phyloP scores from a whole-genome alignment of 371 early-diverging fungal genomes.

The Lichtheimia corymbifera region DNA sequence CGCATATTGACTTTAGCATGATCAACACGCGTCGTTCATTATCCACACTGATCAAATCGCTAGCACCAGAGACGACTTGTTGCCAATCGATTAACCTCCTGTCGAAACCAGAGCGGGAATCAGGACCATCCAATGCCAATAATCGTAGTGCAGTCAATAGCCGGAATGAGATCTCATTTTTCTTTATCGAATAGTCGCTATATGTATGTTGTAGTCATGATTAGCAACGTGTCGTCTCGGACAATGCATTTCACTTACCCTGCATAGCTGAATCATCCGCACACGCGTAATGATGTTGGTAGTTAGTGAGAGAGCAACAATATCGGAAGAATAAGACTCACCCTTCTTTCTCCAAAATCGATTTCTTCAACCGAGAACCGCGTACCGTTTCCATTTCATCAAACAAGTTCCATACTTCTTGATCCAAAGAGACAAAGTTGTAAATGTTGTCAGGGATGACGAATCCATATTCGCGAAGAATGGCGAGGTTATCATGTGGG shows the following conservation, averaged over 20 bases:
- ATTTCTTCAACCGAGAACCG: conserved; percentile 41
- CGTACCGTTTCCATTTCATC: conserved; percentile 39
- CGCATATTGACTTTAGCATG: conserved; percentile 37
- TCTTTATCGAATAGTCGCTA: conserved; percentile 58
- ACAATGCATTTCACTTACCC: conserved; percentile 11
- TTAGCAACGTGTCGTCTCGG: neutral
- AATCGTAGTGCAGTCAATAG: conserved; percentile 50
- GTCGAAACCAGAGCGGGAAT: conserved; percentile 30
- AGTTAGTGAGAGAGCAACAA: too few relatives aligned
- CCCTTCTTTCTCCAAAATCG: conserved; percentile 52
- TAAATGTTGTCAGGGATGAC: conserved; percentile 51
- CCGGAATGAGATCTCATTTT: conserved; percentile 54
- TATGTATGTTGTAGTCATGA: too few relatives aligned
- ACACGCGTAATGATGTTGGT: too few relatives aligned
- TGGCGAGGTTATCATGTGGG: conserved; percentile 59
- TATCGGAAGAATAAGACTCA: conserved; percentile 14
- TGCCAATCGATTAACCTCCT: conserved; percentile 52
- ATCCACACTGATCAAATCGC: conserved; percentile 49
- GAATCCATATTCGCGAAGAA: conserved; percentile 64
- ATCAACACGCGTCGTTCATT: conserved; percentile 51
- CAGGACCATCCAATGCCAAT: conserved; percentile 33
- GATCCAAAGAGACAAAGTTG: conserved; percentile 54
- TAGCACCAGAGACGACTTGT: conserved; percentile 54
- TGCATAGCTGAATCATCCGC: conserved; percentile 16
- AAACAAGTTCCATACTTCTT: conserved; percentile 44